phyloP scores from a whole-genome alignment of 495 filamentous ascomycete species.

The Penicillium flavigenum region DNA sequence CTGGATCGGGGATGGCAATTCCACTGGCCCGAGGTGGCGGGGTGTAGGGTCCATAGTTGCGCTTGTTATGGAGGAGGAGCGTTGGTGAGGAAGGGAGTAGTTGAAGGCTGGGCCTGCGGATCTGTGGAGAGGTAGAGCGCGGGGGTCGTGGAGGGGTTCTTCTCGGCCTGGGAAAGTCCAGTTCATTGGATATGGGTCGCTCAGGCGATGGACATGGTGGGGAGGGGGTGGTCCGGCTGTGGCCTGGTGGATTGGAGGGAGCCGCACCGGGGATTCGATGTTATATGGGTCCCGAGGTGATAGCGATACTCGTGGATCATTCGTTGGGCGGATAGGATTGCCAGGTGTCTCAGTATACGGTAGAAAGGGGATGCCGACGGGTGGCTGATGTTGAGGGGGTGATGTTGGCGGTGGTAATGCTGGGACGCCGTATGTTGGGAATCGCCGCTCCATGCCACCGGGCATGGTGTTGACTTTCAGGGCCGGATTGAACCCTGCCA shows the following conservation, averaged over 20 bases:
- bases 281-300: constrained; percentile 35
- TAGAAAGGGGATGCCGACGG: constrained; percentile 27
- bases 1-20: constrained; percentile 22
- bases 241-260: constrained; percentile 44
- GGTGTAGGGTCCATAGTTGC: constrained; percentile 26
- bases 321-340: constrained; percentile 27
- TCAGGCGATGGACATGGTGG: constrained; percentile 38
- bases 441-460: constrained; percentile 33
- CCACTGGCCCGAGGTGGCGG: constrained; percentile 27
- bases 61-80: constrained; percentile 26
- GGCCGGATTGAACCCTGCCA: constrained; percentile 33
- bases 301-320: constrained; percentile 28
- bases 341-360: constrained; percentile 33
- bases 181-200: constrained; percentile 39
- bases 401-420: constrained; percentile 36
- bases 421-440: constrained; percentile 31
- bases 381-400: constrained; percentile 39
- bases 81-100: constrained; percentile 23
- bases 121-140: constrained; percentile 21
- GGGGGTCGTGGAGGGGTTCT: constrained; percentile 26
- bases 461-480: constrained; percentile 29
- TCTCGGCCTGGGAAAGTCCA: constrained; percentile 33
- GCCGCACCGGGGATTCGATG: constrained; percentile 40
- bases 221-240: constrained; percentile 27
- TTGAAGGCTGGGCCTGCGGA: constrained; percentile 35